Evolutionary conservation across 2,329 filamentous ascomycete species (phyloP).

Genomic region (Neonectria magnoliae): DNA sequence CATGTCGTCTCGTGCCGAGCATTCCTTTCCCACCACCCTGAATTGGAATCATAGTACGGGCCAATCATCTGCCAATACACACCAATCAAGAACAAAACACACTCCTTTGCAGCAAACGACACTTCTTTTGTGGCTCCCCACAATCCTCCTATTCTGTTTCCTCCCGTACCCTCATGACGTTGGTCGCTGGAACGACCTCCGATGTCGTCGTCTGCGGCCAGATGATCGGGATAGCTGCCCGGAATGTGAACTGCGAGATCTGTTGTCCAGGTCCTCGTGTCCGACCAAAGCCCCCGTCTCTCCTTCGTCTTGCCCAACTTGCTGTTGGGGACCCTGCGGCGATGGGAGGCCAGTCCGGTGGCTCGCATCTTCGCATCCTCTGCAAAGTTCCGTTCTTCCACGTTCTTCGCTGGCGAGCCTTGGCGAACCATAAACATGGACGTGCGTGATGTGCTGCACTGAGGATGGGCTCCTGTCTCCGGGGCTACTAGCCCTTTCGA

Average conservation of each 20-base stretch:
- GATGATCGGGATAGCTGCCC: constrained; percentile 43
- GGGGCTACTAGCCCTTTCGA: constrained; percentile 6
- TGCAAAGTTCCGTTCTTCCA: neutral
- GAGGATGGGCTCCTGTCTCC: constrained; percentile 7
- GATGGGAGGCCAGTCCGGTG: neutral
- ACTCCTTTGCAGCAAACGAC: constrained; percentile 9
- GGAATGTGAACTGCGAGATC: constrained; percentile 33
- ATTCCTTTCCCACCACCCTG: constrained; percentile 47
- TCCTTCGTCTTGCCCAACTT: constrained; percentile 3
- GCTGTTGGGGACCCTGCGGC: neutral
- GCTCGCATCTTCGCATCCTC: neutral
- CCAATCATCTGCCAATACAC: constrained; percentile 50
- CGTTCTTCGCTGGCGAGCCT: neutral
- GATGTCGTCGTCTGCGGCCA: constrained; percentile 42
- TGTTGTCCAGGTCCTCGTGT: constrained; percentile 14
- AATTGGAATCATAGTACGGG: constrained; percentile 53
- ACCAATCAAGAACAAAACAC: constrained; percentile 29
- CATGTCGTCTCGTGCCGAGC: constrained; percentile 36
- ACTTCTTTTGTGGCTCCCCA: constrained; percentile 28
- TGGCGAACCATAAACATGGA: constrained; percentile 38
- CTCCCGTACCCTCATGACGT: neutral
- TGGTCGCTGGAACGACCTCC: constrained; percentile 42
- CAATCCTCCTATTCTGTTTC: constrained; percentile 12
- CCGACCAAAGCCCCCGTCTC: constrained; percentile 3
- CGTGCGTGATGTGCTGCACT: constrained; percentile 40